A percentile compares a stretch with the other conserved stretches of the same genome.
Evolutionary conservation across 768 basidiomycete genomes (phyloP).

Genomic region (Phlebiopsis flavidoalba): DNA sequence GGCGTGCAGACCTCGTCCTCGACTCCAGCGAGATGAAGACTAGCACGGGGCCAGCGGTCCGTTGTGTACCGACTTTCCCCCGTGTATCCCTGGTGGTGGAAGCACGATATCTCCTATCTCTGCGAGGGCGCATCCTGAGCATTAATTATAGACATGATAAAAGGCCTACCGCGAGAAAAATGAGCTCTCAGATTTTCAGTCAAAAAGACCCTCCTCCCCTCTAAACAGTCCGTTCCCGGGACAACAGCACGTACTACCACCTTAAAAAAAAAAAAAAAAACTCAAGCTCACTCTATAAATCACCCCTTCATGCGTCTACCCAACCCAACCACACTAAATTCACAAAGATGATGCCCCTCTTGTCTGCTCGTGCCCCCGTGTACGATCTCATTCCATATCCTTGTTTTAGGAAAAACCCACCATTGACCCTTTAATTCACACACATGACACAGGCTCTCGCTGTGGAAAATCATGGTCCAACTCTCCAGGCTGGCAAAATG

Average conservation of each 20-base stretch:
- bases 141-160: background rate
- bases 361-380: constrained; percentile 8
- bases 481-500: background rate
- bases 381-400: background rate
- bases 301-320: background rate
- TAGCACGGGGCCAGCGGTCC: background rate
- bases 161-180: background rate
- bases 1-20: background rate
- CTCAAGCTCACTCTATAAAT: background rate
- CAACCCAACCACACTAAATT: background rate
- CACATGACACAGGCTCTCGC: constrained; percentile 1
- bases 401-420: no score
- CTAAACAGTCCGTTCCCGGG: background rate
- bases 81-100: background rate
- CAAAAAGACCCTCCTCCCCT: no score
- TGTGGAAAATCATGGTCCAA: no score
- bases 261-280: no score
- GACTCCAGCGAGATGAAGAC: constrained; percentile 2
- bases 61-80: background rate
- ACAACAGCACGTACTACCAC: background rate
- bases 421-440: no score
- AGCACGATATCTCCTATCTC: no score
- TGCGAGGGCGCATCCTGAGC: background rate
- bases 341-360: constrained; percentile 9
- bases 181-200: background rate